Evolutionary conservation across 768 basidiomycete species (phyloP), one percentile per base, ranked within the genome.

Genomic region (Suillus clintonianus): DNA sequence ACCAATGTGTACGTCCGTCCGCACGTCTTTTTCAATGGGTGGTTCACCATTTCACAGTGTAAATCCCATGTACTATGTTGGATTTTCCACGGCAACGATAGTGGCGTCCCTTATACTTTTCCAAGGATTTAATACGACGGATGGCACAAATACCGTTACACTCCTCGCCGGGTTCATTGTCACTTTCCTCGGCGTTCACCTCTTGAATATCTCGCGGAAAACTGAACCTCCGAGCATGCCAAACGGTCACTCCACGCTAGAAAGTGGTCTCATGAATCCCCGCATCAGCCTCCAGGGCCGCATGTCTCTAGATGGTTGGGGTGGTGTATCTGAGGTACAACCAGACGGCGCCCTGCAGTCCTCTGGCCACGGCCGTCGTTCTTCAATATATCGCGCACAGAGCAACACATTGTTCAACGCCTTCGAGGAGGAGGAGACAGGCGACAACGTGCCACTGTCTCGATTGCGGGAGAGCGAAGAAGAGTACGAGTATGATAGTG

Each of bases 51-150:
- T 39, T 27, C 22, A 60, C 67, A 97, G 95, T 56, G 96, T 99
- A 59, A 99, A 99, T 75, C 97, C 96, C 0, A 91, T 97, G 82
- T 99, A 99, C 79, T 98, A 95, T 72, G 97, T 98, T 76, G 90
- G 93, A 75, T 99, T 99, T 80, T 94, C 94, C 19, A 92, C 92
- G 2, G 90, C 91, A 5, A 98, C 96, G 54, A 91, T 97, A 72
- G 82, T 97, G 48, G 95, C 97, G 0, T 97, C 95, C 65, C 85
- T 97, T 64, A 97, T 99, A 70, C 85, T 99, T 65, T 98, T 99
- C 85, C 92, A 95, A 81, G 97, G 97, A 0, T 91, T 99, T 82
- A 95, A 98, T 79, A 98, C 94, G 6, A 86, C 89, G 32, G 88
- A 87, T 64, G 89, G 86, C 14, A 84, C 86, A 27, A 92, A 94